Evolutionary conservation across 345 rosid species (phyloP).

Genomic region (Durio zibethinus): DNA sequence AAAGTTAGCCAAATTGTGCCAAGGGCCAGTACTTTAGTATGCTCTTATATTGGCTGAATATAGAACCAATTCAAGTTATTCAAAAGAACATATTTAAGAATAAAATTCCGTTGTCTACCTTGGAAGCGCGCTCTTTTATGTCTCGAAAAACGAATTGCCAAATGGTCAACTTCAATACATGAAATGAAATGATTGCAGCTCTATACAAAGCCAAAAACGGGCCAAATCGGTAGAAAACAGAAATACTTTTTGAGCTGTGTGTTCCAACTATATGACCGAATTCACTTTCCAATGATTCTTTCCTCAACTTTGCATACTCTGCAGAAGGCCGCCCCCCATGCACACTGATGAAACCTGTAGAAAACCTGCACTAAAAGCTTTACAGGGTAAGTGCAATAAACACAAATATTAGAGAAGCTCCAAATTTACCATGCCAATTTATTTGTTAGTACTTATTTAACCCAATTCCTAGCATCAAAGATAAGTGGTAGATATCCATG

Average conservation of each 20-base stretch:
- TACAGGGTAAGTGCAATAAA: not conserved
- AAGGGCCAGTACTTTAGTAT: not conserved
- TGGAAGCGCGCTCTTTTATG: conserved; percentile 65
- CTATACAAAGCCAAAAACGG: conserved; percentile 88
- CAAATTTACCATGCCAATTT: not conserved
- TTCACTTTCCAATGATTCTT: conserved; percentile 93
- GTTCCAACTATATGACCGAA: conserved; percentile 71
- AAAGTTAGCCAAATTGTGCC: not conserved
- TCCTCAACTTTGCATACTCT: conserved; percentile 83
- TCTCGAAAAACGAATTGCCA: conserved; percentile 70
- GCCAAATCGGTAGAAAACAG: conserved; percentile 61
- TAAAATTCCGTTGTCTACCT: conserved; percentile 36
- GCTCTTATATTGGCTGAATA: not conserved
- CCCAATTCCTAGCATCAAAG: not conserved
- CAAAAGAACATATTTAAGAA: not conserved
- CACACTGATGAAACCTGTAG: conserved; percentile 58
- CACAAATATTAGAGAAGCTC: not conserved
- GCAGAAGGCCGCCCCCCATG: conserved; percentile 82
- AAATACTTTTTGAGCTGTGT: conserved; percentile 57
- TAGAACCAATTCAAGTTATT: not conserved
- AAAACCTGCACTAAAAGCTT: conserved; percentile 44
- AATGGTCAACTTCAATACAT: conserved; percentile 68
- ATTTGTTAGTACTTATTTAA: not conserved
- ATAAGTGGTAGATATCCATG: not conserved
- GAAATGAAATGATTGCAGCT: conserved; percentile 76